Evolutionary conservation across 2,329 filamentous ascomycete genomes (phyloP).

Genomic region (Pseudogymnoascus verrucosus): DNA sequence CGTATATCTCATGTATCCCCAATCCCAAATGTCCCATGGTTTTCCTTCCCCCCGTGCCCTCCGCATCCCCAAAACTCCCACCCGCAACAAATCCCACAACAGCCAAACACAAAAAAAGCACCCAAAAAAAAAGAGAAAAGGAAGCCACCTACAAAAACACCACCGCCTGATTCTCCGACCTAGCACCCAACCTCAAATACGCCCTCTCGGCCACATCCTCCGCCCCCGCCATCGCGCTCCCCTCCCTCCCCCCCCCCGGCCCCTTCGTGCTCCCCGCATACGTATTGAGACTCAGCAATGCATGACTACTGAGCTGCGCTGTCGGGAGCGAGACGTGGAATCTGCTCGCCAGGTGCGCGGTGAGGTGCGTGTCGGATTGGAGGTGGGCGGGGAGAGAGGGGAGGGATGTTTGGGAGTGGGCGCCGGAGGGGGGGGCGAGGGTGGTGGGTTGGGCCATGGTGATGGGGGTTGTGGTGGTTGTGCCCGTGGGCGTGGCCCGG

Average conservation of each 20-base stretch:
- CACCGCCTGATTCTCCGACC: constrained; percentile 87
- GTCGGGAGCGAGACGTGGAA: constrained; percentile 90
- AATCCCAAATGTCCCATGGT: too few species aligned
- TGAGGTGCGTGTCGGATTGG: constrained; percentile 70
- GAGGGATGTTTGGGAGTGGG: constrained; percentile 77
- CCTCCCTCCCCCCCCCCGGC: constrained; percentile 82
- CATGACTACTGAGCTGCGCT: constrained; percentile 82
- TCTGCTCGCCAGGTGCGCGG: constrained; percentile 74
- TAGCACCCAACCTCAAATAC: constrained; percentile 74
- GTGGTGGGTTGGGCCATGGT: constrained; percentile 27
- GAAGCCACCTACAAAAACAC: constrained; percentile 71
- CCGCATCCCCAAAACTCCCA: not conserved
- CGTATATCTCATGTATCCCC: not conserved
- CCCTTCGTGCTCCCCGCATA: constrained; percentile 85
- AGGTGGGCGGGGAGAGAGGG: constrained; percentile 79
- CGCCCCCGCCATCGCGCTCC: constrained; percentile 83
- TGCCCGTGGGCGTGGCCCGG: not conserved
- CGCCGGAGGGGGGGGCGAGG: constrained; percentile 52
- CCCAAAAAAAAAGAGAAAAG: constrained; percentile 11
- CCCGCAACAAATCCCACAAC: too few species aligned
- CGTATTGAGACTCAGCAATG: constrained; percentile 85
- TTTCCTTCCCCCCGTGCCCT: not conserved
- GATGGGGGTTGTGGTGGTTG: not conserved
- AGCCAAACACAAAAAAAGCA: not conserved
- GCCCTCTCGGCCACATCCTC: constrained; percentile 86